phyloP scores from a whole-genome alignment of 306 rosid genomes.

The Fagus sylvatica region DNA sequence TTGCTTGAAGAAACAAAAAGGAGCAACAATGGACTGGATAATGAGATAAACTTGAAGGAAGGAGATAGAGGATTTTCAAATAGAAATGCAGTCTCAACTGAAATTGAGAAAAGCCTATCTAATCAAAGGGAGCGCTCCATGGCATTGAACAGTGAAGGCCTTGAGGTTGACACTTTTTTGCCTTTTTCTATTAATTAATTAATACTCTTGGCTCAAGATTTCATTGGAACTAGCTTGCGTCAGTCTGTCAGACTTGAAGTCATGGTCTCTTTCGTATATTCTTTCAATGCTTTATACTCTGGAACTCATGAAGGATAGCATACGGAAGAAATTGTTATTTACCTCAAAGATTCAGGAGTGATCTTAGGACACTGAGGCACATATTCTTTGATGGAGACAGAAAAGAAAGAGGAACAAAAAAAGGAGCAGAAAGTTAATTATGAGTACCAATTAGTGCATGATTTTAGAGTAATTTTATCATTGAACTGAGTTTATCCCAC shows the following conservation, averaged over 20 bases:
- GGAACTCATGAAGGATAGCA: neutral
- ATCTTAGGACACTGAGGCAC: neutral
- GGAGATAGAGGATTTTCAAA: conserved; percentile 50
- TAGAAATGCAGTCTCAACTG: conserved; percentile 72
- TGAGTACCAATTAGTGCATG: neutral
- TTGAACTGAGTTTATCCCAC: neutral
- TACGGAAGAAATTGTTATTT: neutral
- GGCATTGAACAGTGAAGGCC: conserved; percentile 97
- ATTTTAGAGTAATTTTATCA: neutral
- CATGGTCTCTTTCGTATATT: neutral
- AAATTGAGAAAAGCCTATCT: conserved; percentile 66
- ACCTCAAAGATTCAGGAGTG: neutral
- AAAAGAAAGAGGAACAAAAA: neutral
- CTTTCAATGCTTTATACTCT: neutral
- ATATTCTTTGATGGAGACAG: neutral
- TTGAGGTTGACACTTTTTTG: conserved; percentile 70
- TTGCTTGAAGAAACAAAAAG: conserved; percentile 76
- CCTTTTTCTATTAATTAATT: conserved; percentile 17
- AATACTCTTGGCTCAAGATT: conserved; percentile 8
- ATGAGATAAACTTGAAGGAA: conserved; percentile 53
- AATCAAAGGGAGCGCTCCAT: conserved; percentile 93
- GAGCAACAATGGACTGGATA: conserved; percentile 52
- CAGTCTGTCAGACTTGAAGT: neutral
- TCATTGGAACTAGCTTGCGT: neutral
- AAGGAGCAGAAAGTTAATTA: neutral